These are phyloP conservation scores for Hyphodiscus hymeniophilus DNA, from an alignment of 495 filamentous ascomycete species.

Conservation along the genomic window DNA sequence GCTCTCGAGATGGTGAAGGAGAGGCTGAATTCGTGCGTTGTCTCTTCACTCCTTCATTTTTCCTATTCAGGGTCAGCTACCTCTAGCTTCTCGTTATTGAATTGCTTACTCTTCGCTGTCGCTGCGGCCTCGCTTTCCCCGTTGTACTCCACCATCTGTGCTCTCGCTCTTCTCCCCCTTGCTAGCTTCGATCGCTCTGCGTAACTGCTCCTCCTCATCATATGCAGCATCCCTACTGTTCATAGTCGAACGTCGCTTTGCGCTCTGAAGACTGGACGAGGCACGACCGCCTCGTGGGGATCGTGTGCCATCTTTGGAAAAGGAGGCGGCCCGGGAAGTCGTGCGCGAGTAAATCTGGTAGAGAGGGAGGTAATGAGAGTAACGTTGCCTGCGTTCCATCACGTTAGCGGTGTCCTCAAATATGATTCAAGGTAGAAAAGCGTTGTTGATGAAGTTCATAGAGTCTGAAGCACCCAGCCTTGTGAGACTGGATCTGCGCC, in stretches of 20 bases:
- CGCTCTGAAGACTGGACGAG: conserved; percentile 36
- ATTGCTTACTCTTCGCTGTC: conserved; percentile 81
- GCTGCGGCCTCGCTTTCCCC: conserved; percentile 77
- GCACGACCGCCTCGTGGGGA: conserved; percentile 40
- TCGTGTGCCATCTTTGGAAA: conserved; percentile 46
- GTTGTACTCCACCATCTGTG: conserved; percentile 43
- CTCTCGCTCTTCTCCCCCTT: conserved; percentile 54
- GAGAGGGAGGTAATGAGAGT: conserved; percentile 47
- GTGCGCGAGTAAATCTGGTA: conserved; percentile 35
- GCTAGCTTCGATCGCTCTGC: conserved; percentile 89
- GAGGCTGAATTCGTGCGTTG: conserved; percentile 71
- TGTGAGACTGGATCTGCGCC: conserved; percentile 36
- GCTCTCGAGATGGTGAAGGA: conserved; percentile 45
- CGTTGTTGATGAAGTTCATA: conserved; percentile 4
- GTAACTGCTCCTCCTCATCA: conserved; percentile 85
- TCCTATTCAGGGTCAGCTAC: conserved; percentile 25
- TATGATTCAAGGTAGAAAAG: not conserved
- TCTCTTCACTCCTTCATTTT: conserved; percentile 46
- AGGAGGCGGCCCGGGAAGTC: conserved; percentile 45
- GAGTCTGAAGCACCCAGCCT: conserved; percentile 27
- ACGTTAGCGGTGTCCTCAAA: conserved; percentile 17
- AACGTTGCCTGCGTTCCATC: conserved; percentile 37
- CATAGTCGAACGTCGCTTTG: conserved; percentile 91
- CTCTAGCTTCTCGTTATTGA: not conserved
- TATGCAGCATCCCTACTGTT: conserved; percentile 94